These are phyloP conservation scores for Patellaria atrata DNA, from an alignment of 495 filamentous ascomycete genomes.

Conservation along the genomic window DNA sequence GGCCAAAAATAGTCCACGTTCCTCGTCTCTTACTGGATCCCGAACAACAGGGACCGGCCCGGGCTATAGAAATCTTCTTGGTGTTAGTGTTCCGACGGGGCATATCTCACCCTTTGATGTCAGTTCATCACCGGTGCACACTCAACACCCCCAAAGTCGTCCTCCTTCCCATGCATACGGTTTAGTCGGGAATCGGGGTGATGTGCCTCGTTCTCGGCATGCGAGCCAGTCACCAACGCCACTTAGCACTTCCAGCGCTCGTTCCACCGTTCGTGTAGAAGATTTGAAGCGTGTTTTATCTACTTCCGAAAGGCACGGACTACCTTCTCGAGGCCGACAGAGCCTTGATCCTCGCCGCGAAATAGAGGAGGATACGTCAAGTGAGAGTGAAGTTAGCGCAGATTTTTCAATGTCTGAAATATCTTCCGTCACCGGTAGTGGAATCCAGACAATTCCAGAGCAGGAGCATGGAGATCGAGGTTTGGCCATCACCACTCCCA, in stretches of 20 bases:
- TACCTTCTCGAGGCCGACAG: slow-evolving; percentile 10
- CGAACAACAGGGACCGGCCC: slow-evolving; percentile 9
- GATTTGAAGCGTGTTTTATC: slow-evolving; percentile 67
- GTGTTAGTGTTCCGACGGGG: slow-evolving; percentile 15
- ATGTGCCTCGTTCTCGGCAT: slow-evolving; percentile 8
- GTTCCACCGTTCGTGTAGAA: slow-evolving; percentile 67
- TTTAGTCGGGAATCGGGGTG: slow-evolving; percentile 14
- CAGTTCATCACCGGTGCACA: slow-evolving; percentile 9
- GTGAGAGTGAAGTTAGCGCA: slow-evolving; percentile 22
- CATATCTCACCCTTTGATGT: slow-evolving; percentile 6
- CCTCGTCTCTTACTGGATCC: slow-evolving; percentile 33
- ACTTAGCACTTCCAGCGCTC: slow-evolving; percentile 42
- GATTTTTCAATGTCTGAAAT: slow-evolving; percentile 5
- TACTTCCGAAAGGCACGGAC: slow-evolving; percentile 14
- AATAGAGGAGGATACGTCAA: slow-evolving; percentile 16
- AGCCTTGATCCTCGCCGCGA: slow-evolving; percentile 7
- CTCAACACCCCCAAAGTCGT: slow-evolving; percentile 10
- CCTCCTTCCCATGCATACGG: slow-evolving; percentile 18
- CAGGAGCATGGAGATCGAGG: background rate
- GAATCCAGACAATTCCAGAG: background rate
- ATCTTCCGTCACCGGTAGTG: background rate
- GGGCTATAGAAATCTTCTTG: slow-evolving; percentile 16
- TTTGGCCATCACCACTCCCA: background rate
- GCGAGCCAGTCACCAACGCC: slow-evolving; percentile 39
- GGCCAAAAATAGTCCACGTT: slow-evolving; percentile 16